Evolutionary conservation across 23 red algal species (phyloP).

Genomic region (Gracilaria gracilis): DNA sequence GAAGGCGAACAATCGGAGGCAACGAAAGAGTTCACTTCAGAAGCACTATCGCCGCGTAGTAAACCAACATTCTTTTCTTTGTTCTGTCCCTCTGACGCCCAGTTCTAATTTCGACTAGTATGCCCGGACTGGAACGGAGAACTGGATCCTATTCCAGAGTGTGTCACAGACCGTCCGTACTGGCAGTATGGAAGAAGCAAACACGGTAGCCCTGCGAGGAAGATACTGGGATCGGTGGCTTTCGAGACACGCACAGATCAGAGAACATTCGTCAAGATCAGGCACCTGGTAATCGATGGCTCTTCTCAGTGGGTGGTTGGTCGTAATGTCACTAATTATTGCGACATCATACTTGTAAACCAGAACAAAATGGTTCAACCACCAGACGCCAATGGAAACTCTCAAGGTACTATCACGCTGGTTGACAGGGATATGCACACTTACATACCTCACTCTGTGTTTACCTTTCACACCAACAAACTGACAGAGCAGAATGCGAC

Average conservation of each 20-base stretch:
- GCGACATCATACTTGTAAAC: not conserved
- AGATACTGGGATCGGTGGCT: slow-evolving; percentile 10
- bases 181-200: slow-evolving; percentile 61
- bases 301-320: not conserved
- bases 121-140: slow-evolving; percentile 33
- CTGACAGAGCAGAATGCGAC: not conserved
- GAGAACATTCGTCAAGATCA: not conserved
- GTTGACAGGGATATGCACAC: slow-evolving; percentile 4
- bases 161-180: slow-evolving; percentile 8
- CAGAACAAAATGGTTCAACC: not conserved
- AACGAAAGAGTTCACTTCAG: too few relatives aligned
- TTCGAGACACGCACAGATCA: not conserved
- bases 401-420: not conserved
- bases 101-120: not conserved
- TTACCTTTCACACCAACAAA: not conserved
- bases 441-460: not conserved
- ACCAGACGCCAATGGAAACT: not conserved
- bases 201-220: slow-evolving; percentile 15
- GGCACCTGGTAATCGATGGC: not conserved
- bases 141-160: slow-evolving; percentile 28
- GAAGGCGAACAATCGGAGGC: too few relatives aligned
- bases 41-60: too few relatives aligned
- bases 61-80: too few relatives aligned
- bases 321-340: not conserved
- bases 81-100: too few relatives aligned